Evolutionary conservation across 805 yeast species (phyloP).

Genomic region (Cyberlindnera mycetangii): DNA sequence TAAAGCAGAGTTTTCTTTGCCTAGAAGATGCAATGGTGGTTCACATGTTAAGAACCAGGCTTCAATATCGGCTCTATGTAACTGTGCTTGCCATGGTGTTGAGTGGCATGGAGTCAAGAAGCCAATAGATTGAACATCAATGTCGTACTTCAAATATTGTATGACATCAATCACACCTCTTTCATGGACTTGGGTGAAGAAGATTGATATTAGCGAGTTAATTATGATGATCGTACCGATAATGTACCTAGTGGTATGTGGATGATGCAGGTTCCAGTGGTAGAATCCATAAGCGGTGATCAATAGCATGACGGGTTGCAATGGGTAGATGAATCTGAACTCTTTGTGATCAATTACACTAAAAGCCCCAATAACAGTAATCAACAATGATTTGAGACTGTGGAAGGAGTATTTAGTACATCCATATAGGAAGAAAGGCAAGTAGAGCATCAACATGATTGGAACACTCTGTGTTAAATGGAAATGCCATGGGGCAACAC

Average conservation of each 20-base stretch:
- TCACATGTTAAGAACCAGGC: constrained; percentile 88
- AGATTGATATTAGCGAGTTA: constrained; percentile 43
- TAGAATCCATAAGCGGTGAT: constrained; percentile 40
- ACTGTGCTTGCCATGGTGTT: constrained; percentile 88
- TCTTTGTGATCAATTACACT: constrained; percentile 83
- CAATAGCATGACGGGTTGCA: constrained; percentile 69
- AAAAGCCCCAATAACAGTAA: constrained; percentile 50
- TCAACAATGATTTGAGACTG: constrained; percentile 32
- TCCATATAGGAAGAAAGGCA: constrained; percentile 60
- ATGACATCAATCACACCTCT: constrained; percentile 78
- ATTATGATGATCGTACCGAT: constrained; percentile 28
- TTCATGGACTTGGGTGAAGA: constrained; percentile 73
- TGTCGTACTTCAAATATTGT: constrained; percentile 43
- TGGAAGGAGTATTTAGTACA: constrained; percentile 23
- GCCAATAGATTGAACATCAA: constrained; percentile 54
- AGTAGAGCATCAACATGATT: constrained; percentile 57
- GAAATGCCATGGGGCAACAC: constrained; percentile 80
- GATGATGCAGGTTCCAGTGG: constrained; percentile 23
- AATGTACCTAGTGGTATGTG: constrained; percentile 14
- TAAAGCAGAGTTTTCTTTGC: constrained; percentile 27
- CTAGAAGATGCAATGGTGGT: constrained; percentile 61
- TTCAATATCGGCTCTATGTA: constrained; percentile 54
- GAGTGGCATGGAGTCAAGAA: constrained; percentile 96
- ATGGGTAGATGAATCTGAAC: constrained; percentile 81
- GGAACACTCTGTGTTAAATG: constrained; percentile 84